These are phyloP conservation scores for Dimargaris verticillata DNA, from an alignment of 192 early-diverging fungal species.

Conservation along the genomic window DNA sequence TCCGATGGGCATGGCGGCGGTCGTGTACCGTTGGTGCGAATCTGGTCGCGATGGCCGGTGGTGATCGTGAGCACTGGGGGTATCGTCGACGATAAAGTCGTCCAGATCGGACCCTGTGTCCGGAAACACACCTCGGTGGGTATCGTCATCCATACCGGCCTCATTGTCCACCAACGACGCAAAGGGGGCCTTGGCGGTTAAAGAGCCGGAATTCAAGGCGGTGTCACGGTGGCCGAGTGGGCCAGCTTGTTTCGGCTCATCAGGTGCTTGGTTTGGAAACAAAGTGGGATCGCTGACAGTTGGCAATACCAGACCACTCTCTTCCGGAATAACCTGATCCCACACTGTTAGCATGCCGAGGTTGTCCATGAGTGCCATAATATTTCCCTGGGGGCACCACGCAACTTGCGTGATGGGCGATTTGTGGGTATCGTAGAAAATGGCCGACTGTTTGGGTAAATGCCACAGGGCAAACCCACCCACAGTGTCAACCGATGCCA, in stretches of 20 bases:
- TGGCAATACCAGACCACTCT: slow-evolving; percentile 23
- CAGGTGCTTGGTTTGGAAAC: not conserved
- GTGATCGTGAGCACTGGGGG: slow-evolving; percentile 49
- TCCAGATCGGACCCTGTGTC: slow-evolving; percentile 42
- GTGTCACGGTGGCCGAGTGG: not conserved
- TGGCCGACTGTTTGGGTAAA: slow-evolving; percentile 27
- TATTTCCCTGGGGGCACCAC: slow-evolving; percentile 53
- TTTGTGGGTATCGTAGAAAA: slow-evolving; percentile 21
- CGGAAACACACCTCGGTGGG: slow-evolving; percentile 10
- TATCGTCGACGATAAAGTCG: slow-evolving; percentile 84
- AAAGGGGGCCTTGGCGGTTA: not conserved
- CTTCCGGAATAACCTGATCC: slow-evolving; percentile 34
- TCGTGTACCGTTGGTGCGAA: not conserved
- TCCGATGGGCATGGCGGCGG: slow-evolving; percentile 6
- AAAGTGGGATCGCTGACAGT: slow-evolving; percentile 5
- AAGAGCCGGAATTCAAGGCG: not conserved
- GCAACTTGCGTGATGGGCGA: slow-evolving; percentile 34
- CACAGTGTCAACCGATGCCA: slow-evolving; percentile 29
- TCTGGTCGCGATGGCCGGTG: slow-evolving; percentile 13
- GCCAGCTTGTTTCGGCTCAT: no score
- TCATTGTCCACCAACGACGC: not conserved
- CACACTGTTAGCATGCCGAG: slow-evolving; percentile 36
- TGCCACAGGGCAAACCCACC: slow-evolving; percentile 51
- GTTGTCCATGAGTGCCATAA: slow-evolving; percentile 38
- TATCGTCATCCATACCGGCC: not conserved